Evolutionary conservation across 495 filamentous ascomycete genomes (phyloP).

Genomic region (Talaromyces ruber): DNA sequence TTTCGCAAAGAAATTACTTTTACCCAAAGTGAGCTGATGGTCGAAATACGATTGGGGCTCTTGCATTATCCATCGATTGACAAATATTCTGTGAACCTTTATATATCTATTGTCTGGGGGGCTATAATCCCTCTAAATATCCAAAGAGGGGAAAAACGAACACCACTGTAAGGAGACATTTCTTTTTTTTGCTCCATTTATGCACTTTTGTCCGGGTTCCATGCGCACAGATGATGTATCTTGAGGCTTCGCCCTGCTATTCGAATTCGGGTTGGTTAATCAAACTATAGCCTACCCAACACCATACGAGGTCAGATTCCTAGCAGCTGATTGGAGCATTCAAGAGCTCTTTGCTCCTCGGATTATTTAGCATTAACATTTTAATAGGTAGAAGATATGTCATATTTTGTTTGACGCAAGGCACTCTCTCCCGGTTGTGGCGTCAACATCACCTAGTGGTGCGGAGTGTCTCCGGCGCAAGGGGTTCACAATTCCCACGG

Average conservation of each 20-base stretch:
- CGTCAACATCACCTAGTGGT: not conserved
- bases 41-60: not conserved
- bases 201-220: not conserved
- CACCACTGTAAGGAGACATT: not conserved
- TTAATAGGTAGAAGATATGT: not conserved
- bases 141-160: not conserved
- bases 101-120: not conserved
- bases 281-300: not conserved
- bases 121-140: not conserved
- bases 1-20: not conserved
- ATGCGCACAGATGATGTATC: not conserved
- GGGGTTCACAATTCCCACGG: not conserved
- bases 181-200: not conserved
- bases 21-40: too few relatives aligned
- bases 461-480: constrained; percentile 1
- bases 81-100: not conserved
- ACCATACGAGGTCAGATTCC: not conserved
- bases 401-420: not conserved
- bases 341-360: not conserved
- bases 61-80: not conserved
- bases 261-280: not conserved
- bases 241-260: not conserved
- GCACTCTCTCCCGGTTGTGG: not conserved
- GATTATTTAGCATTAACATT: not conserved
- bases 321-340: not conserved